Conservation (phyloP, 345 rosid species). For the Populus alba region DNA sequence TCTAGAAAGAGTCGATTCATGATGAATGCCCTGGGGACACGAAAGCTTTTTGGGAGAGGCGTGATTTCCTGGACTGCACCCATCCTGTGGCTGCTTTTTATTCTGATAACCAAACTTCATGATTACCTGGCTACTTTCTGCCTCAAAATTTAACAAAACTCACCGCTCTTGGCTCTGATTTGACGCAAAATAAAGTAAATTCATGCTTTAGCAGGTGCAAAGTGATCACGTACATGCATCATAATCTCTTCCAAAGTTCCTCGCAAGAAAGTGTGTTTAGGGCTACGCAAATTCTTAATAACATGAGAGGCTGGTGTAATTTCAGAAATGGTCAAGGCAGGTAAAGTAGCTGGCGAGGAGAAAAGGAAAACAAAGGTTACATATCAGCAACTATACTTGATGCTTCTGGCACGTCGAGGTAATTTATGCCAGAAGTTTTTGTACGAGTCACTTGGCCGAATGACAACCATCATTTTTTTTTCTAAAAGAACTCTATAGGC, state of each 20-base stretch:
- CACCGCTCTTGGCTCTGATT: background rate
- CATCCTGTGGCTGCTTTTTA: background rate
- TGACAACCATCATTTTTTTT: background rate
- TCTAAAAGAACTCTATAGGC: slow-evolving; percentile 6
- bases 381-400: background rate
- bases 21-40: background rate
- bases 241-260: too few relatives aligned
- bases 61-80: background rate
- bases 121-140: background rate
- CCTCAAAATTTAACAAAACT: background rate
- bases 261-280: too few relatives aligned
- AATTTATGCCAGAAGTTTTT: slow-evolving; percentile 29
- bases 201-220: too few relatives aligned
- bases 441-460: slow-evolving; percentile 21
- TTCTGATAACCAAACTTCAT: background rate
- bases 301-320: background rate
- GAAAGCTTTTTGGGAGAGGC: background rate
- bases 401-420: slow-evolving; percentile 17
- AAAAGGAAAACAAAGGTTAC: background rate
- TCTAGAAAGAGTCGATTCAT: background rate
- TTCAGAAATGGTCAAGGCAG: background rate
- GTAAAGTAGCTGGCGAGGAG: background rate
- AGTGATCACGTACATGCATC: too few relatives aligned
- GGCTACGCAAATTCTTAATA: too few relatives aligned
- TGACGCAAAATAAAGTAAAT: too few relatives aligned